Base-by-base conservation (phyloP, 768 basidiomycete genomes). In the Tulasnella sp. region DNA sequence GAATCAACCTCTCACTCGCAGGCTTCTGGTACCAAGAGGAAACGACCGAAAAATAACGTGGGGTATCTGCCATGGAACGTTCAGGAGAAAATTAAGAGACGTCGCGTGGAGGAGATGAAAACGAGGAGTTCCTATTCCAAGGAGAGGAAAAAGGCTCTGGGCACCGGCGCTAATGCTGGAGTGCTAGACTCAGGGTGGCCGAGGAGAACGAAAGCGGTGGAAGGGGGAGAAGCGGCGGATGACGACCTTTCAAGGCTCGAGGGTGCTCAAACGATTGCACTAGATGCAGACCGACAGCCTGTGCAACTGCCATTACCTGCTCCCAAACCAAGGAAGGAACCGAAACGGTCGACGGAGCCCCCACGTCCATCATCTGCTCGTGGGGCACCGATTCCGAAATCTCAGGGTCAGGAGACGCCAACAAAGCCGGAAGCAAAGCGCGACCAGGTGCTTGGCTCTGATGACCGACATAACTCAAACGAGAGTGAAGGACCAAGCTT, bases 51-150 rank as follows among this genome's bases (percentile, higher is more conserved):
- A 0, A 89, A 89, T 37, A 72, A 72, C 16, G 93, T 93, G 80
- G 88, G 86, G 70, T 91, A 93, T 82, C 85, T 89, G 61, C 93
- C 93, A 37, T 42, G 83, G 83, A 39, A 85, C 86, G 75, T 87
- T 90, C 95, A 95, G 26, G 92, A 89, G 83, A 91, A 90, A 81
- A 86, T 96, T 78, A 96, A 95, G 84, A 88, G 89, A 82, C 87
- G 89, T 78, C 96, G 95, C 90, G 88, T 96, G 13, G 87, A 92
- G 77, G 90, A 88, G 79, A 88, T 88, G 79, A 94, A 94, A 85
- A 88, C 94, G 77, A 92, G 91, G 82, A 89, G 88, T 81, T 88
- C 91, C 85, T 95, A 93, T 92, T 91, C 88, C 81, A 86, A 89
- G 46, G 86, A 92, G 85, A 93, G 91, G 85, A 87, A 87, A 78